Percentiles rank a stretch among this genome's conserved stretches.
Evolutionary conservation across 2,329 filamentous ascomycete genomes (phyloP).

Genomic region (Penicillium sp.): DNA sequence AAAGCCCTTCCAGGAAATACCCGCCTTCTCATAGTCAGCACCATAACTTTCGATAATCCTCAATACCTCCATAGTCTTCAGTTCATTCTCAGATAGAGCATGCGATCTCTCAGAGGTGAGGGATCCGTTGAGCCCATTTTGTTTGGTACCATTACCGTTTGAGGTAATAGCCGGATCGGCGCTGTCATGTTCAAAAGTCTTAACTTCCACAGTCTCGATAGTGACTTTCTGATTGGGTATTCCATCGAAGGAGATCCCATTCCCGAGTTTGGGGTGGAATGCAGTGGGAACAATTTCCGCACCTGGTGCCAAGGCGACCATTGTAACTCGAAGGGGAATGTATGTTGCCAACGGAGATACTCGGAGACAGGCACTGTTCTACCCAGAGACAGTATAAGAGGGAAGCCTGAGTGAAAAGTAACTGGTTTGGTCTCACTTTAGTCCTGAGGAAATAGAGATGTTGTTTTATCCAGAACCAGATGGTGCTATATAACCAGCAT

Average conservation of each 20-base stretch:
- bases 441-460: neutral
- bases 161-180: constrained; percentile 9
- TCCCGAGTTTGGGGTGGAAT: constrained; percentile 7
- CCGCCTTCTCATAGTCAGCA: constrained; percentile 25
- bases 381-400: neutral
- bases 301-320: constrained; percentile 17
- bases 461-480: constrained; percentile 3
- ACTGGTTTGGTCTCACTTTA: neutral
- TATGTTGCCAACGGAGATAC: neutral
- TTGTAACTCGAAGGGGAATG: constrained; percentile 10
- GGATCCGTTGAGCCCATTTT: constrained; percentile 5
- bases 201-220: neutral
- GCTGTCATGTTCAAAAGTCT: constrained; percentile 7
- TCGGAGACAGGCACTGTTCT: neutral
- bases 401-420: neutral
- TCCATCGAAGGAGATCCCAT: constrained; percentile 3
- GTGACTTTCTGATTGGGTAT: neutral
- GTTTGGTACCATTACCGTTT: constrained; percentile 15
- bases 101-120: neutral
- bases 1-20: constrained; percentile 26
- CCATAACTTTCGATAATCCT: constrained; percentile 28
- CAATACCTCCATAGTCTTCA: constrained; percentile 19
- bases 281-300: constrained; percentile 7
- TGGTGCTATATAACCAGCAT: constrained; percentile 19
- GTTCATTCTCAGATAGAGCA: neutral